A percentile compares a stretch with the other conserved stretches of the same genome.
Evolutionary conservation across 371 early-diverging fungal species (phyloP).

Genomic region (Funneliformis caledonium): DNA sequence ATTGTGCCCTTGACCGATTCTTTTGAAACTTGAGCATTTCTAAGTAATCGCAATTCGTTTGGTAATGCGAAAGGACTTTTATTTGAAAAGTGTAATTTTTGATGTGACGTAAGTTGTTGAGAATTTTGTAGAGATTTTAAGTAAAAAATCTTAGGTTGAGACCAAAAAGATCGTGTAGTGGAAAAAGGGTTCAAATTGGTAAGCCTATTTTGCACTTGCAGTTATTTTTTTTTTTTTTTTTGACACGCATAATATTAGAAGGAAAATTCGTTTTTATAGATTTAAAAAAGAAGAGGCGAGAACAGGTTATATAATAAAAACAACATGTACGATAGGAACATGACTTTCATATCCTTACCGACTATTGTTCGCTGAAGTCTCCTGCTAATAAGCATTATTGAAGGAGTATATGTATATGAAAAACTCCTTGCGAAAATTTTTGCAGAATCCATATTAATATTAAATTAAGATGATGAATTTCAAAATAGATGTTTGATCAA

Average conservation of each 20-base stretch:
- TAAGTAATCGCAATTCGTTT: constrained; percentile 44
- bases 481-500: too few species aligned
- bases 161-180: neutral
- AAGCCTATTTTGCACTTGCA: constrained; percentile 17
- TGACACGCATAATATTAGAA: neutral
- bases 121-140: neutral
- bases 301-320: neutral
- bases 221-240: neutral
- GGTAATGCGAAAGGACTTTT: constrained; percentile 37
- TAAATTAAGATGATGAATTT: too few species aligned
- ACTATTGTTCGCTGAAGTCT: neutral
- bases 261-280: neutral
- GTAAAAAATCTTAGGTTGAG: neutral
- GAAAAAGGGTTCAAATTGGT: neutral
- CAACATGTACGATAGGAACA: neutral
- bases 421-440: neutral
- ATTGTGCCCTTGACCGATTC: constrained; percentile 35
- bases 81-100: neutral
- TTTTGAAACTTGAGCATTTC: constrained; percentile 39
- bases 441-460: neutral
- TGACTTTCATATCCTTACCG: neutral
- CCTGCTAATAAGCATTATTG: neutral
- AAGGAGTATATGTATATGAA: neutral
- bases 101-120: neutral
- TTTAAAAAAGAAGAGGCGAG: neutral